phyloP scores from a whole-genome alignment of 2,329 filamentous ascomycete genomes.

The Xylaria arbuscula region DNA sequence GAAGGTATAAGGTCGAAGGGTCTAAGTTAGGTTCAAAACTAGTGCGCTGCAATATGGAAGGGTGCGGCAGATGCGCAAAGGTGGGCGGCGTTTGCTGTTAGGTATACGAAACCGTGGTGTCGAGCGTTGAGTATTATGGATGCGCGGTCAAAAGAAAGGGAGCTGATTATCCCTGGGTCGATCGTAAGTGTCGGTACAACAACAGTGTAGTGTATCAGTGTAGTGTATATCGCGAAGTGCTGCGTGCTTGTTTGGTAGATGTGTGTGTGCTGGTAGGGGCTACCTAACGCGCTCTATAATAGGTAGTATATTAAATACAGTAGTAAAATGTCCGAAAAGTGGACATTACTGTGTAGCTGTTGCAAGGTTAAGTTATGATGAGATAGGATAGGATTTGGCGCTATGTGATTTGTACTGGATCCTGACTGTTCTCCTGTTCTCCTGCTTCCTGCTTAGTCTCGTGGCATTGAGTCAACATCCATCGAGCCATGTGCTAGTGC shows the following conservation, averaged over 20 bases:
- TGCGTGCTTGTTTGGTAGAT: neutral
- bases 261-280: neutral
- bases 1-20: neutral
- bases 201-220: neutral
- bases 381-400: slow-evolving; percentile 14
- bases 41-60: neutral
- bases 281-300: neutral
- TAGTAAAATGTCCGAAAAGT: slow-evolving; percentile 12
- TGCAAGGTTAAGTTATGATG: neutral
- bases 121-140: slow-evolving; percentile 12
- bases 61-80: slow-evolving; percentile 10
- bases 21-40: no score
- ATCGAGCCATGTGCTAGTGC: neutral
- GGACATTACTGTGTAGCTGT: neutral
- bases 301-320: neutral
- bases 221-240: neutral
- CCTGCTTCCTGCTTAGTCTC: slow-evolving; percentile 19
- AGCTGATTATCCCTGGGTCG: slow-evolving; percentile 9
- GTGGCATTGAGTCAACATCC: slow-evolving; percentile 13
- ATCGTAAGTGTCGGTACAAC: slow-evolving; percentile 12
- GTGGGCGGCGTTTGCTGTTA: slow-evolving; percentile 7
- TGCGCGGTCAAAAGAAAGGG: slow-evolving; percentile 27
- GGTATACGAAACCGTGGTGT: neutral
- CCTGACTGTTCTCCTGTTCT: neutral
- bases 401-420: slow-evolving; percentile 8